Evolutionary conservation across 441 rosid genomes (phyloP).

Genomic region (Populus hybrid): DNA sequence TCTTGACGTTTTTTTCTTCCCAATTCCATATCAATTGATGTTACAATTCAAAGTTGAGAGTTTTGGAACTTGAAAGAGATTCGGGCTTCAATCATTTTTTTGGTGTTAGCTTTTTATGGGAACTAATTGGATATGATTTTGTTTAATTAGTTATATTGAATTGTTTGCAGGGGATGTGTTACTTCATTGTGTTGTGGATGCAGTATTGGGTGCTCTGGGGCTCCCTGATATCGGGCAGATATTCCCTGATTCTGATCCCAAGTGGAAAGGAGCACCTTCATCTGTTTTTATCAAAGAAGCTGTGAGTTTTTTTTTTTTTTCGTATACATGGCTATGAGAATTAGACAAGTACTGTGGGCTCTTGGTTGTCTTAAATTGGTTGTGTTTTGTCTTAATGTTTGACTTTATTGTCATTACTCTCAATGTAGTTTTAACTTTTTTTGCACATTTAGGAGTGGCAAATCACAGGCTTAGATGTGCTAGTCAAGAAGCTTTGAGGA

Average conservation of each 20-base stretch:
- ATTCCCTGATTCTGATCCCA: conserved; percentile 87
- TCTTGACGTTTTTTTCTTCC: neutral
- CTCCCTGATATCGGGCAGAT: conserved; percentile 98
- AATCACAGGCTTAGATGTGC: neutral
- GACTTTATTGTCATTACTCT: neutral
- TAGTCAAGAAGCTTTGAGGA: neutral
- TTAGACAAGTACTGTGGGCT: neutral
- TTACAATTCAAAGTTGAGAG: neutral
- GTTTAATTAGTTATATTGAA: conserved; percentile 1
- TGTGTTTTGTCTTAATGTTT: neutral
- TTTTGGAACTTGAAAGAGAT: neutral
- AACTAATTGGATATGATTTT: neutral
- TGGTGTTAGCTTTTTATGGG: neutral
- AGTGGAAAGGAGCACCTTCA: conserved; percentile 94
- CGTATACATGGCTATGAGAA: neutral
- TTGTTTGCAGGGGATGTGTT: conserved; percentile 75
- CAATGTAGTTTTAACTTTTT: neutral
- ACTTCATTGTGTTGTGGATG: conserved; percentile 96
- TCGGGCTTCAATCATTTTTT: conserved; percentile 6
- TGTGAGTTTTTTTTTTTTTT: conserved; percentile 49
- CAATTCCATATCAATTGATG: neutral
- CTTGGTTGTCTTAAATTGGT: neutral
- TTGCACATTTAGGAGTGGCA: neutral
- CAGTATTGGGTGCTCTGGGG: conserved; percentile 93
- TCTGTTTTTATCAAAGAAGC: conserved; percentile 91